Base-by-base conservation (phyloP, 352 stramenopile genomes). In the Pythium vanterpoolii region DNA sequence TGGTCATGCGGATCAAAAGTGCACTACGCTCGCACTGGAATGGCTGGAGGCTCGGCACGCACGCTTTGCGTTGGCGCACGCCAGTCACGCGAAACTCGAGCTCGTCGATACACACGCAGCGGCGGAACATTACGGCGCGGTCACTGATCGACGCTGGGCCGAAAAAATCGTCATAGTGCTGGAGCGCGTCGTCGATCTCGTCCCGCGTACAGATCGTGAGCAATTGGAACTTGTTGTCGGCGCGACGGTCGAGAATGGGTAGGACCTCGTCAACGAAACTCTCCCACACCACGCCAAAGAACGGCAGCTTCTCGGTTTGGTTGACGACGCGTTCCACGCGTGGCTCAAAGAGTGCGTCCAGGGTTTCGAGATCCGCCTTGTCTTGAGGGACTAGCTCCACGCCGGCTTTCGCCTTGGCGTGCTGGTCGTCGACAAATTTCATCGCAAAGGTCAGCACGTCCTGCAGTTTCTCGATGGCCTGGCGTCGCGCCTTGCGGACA, bases 121-220 rank as follows among this genome's bases (percentile, higher is more conserved):
- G 68, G 21, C 76, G 72, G 33, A 90, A 86, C 19, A 44, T 24
- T 3, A 64, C 60, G 0, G 46, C 52, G 7, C 39, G 19, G 43
- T 76, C 51, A 5, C 64, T 51, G 24, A 77, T 60, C 2, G 60
- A 70, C 26, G 75, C 80, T 1, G 36, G 19, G 0, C 76, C 69
- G 36, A 88, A 88, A 36, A 83, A 71, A 53, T 90, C 80, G 30
- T 83, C 64, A 34, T 81, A 88, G 43, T 86, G 70, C 18, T 69
- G 14, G 0, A 90, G 49, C 4, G 80, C 74, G 24, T 90, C 77
- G 14, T 86, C 73, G 4, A 90, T 51, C 13, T 87, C 76, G 24
- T 83, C 62, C 1, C 52, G 34, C 11, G 57, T 54, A 52, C 85
- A 86, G 19, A 27, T 24, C 2, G 61, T 55, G 23, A 71, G 55